Percentiles rank a stretch among this genome's conserved stretches.
These are phyloP conservation scores for Eucalyptus leucophloia DNA, from an alignment of 345 rosid genomes.

Conservation along the genomic window DNA sequence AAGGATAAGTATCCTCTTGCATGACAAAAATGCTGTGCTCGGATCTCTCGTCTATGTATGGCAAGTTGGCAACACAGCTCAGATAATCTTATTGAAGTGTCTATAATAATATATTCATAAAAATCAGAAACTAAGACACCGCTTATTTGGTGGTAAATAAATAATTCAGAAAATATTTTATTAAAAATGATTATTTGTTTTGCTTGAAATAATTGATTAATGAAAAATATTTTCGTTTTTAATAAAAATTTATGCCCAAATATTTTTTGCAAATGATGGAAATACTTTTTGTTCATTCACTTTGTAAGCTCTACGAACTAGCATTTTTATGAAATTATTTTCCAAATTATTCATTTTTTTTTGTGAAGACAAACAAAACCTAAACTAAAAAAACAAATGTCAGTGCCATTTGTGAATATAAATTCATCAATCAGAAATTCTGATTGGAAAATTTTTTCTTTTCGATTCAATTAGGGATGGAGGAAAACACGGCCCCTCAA, in stretches of 20 bases:
- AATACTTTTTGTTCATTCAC: too few species aligned
- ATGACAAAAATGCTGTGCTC: too few species aligned
- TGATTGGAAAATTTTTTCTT: neutral
- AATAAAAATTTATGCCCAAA: rapidly evolving
- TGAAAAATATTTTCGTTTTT: too few species aligned
- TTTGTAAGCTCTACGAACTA: rapidly evolving
- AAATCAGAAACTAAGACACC: neutral
- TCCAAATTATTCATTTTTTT: too few species aligned
- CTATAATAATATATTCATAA: neutral
- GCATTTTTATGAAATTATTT: too few species aligned
- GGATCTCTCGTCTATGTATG: too few species aligned
- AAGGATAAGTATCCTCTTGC: too few species aligned
- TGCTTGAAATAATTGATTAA: too few species aligned
- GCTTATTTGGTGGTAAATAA: neutral
- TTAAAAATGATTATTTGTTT: too few species aligned
- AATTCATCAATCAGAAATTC: neutral
- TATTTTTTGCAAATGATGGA: rapidly evolving
- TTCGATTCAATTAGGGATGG: neutral
- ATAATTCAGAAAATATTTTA: too few species aligned
- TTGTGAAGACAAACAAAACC: too few species aligned
- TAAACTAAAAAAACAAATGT: neutral
- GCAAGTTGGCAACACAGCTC: neutral
- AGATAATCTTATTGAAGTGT: neutral
- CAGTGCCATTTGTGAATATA: rapidly evolving
- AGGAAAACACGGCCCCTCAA: neutral